A percentile compares a stretch with the other conserved stretches of the same genome.
Evolutionary conservation across 176 grass and related monocot genomes (phyloP).

Genomic region (Musa troglodytarum): DNA sequence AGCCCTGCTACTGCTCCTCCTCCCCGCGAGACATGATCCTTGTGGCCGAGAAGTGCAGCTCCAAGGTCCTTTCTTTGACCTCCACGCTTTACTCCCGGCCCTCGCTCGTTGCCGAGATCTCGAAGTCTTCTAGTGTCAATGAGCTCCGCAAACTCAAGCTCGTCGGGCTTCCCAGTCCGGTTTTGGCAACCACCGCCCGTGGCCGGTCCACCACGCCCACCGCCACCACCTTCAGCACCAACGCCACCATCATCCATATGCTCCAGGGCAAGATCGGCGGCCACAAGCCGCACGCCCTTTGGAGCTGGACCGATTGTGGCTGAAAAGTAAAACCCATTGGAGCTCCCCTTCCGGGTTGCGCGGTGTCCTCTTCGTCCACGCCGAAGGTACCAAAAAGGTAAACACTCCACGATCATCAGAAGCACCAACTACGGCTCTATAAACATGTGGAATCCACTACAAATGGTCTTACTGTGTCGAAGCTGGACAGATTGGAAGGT

Average conservation of each 20-base stretch:
- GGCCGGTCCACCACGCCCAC: conserved; percentile 11
- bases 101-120: conserved; percentile 40
- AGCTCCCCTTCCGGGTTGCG: conserved; percentile 25
- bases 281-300: conserved; percentile 32
- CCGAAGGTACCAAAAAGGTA: conserved; percentile 47
- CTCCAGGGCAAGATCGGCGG: conserved; percentile 52
- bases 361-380: conserved; percentile 76
- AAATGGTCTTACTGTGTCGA: too few relatives aligned
- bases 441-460: background rate
- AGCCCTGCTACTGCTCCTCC: conserved; percentile 83
- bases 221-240: conserved; percentile 37
- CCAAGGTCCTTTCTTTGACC: conserved; percentile 71
- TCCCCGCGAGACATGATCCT: conserved; percentile 52
- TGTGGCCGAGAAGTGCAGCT: conserved; percentile 70
- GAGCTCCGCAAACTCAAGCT: conserved; percentile 32
- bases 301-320: conserved; percentile 92
- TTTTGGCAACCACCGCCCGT: conserved; percentile 1
- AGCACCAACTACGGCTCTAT: background rate
- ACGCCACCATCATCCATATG: conserved; percentile 76
- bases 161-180: background rate
- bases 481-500: background rate
- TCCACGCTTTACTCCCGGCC: conserved; percentile 79
- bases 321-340: conserved; percentile 62
- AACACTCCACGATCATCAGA: background rate
- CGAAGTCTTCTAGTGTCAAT: conserved; percentile 1